phyloP scores from a whole-genome alignment of 1,284 basidiomycete genomes.

The Fereydounia khargensis region DNA sequence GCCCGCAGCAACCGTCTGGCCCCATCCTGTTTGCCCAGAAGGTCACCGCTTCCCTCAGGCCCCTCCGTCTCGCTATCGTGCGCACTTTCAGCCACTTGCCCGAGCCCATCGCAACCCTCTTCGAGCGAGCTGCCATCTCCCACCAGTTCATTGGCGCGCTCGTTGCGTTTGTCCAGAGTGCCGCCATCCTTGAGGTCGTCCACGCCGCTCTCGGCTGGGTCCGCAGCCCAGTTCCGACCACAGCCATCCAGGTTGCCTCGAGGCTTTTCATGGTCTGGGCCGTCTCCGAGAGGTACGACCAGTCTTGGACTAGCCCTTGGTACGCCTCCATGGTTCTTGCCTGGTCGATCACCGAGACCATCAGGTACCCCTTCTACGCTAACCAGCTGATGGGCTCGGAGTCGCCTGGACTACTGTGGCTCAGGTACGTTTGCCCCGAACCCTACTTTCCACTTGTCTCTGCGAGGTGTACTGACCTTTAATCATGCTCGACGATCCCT shows the following conservation, averaged over 20 bases:
- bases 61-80: constrained; percentile 27
- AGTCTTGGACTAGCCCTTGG: constrained; percentile 65
- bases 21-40: constrained; percentile 20
- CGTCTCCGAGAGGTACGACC: constrained; percentile 44
- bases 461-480: background rate
- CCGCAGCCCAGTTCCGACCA: constrained; percentile 77
- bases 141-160: constrained; percentile 41
- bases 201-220: constrained; percentile 82
- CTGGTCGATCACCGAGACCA: constrained; percentile 87
- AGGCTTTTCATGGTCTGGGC: constrained; percentile 84
- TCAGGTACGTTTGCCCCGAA: constrained; percentile 58
- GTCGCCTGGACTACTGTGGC: constrained; percentile 44
- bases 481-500: background rate
- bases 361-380: constrained; percentile 89
- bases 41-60: constrained; percentile 31
- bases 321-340: constrained; percentile 90
- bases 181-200: constrained; percentile 58
- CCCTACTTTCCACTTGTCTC: background rate
- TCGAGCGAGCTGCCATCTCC: constrained; percentile 33
- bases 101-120: constrained; percentile 17
- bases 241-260: constrained; percentile 80
- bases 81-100: constrained; percentile 30
- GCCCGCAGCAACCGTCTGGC: constrained; percentile 23
- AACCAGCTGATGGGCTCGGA: constrained; percentile 62
- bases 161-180: constrained; percentile 40